A percentile compares a stretch with the other conserved stretches of the same genome.
Evolutionary conservation across 257 asterid genomes (phyloP).

Genomic region (Henckelia pumila): DNA sequence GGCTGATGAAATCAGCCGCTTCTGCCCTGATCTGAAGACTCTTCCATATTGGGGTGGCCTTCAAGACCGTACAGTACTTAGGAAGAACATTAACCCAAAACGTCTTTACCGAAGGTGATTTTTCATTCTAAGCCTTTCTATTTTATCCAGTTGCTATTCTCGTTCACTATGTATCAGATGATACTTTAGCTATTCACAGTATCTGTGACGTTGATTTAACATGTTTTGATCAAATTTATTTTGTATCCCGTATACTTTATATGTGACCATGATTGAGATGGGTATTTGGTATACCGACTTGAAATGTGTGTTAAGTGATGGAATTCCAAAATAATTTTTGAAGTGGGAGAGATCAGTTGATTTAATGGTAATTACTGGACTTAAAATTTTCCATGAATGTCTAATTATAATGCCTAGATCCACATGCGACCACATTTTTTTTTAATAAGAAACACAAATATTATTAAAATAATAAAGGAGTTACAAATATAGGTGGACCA

Average conservation of each 20-base stretch:
- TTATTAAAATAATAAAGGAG: too few relatives aligned
- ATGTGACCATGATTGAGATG: constrained; percentile 2
- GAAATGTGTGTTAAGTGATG: constrained; percentile 11
- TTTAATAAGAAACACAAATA: too few relatives aligned
- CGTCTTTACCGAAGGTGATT: constrained; percentile 91
- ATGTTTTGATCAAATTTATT: constrained; percentile 11
- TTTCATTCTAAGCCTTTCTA: constrained; percentile 21
- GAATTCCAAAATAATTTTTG: constrained; percentile 10
- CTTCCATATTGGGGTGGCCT: constrained; percentile 98
- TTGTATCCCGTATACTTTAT: not conserved
- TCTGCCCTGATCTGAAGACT: constrained; percentile 92
- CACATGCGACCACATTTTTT: not conserved
- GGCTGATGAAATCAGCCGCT: constrained; percentile 98
- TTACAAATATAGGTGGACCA: too few relatives aligned
- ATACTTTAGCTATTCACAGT: constrained; percentile 1
- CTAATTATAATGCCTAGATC: not conserved
- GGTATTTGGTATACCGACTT: not conserved
- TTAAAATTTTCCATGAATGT: constrained; percentile 1
- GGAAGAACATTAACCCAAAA: constrained; percentile 94
- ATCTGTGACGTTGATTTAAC: not conserved
- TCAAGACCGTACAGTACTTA: constrained; percentile 78
- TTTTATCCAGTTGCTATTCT: constrained; percentile 18
- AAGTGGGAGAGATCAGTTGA: constrained; percentile 7
- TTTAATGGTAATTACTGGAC: not conserved
- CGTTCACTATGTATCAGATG: constrained; percentile 7